Conservation (phyloP, 1,284 basidiomycete genomes). For the Ustilago hordei region DNA sequence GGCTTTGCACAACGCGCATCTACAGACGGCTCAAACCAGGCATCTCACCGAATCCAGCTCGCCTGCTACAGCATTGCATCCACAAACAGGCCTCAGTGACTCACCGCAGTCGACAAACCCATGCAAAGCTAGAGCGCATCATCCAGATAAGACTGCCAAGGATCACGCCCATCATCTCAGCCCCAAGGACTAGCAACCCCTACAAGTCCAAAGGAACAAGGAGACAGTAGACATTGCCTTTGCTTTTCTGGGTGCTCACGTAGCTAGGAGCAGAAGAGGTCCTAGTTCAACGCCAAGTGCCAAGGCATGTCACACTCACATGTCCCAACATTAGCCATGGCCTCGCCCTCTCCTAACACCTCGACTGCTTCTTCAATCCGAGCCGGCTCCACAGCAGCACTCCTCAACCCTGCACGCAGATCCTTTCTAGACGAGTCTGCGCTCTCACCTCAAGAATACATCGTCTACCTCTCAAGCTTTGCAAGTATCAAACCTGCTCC, state of each 20-base stretch:
- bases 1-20: not conserved
- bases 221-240: not conserved
- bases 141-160: not conserved
- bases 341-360: slow-evolving; percentile 34
- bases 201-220: too few relatives aligned
- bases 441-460: slow-evolving; percentile 66
- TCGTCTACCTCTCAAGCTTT: slow-evolving; percentile 59
- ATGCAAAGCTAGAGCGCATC: not conserved
- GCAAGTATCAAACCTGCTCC: slow-evolving; percentile 60
- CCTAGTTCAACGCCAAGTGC: slow-evolving; percentile 9
- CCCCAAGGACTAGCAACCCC: not conserved
- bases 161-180: not conserved
- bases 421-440: slow-evolving; percentile 63
- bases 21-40: not conserved
- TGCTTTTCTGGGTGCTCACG: not conserved
- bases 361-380: slow-evolving; percentile 27
- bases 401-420: slow-evolving; percentile 29
- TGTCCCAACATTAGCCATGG: slow-evolving; percentile 11
- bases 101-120: not conserved
- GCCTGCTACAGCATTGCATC: not conserved
- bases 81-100: not conserved
- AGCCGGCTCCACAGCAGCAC: slow-evolving; percentile 30
- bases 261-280: not conserved
- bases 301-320: slow-evolving; percentile 28
- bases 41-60: not conserved